Conservation (phyloP, 164 flowering plant species). For the Malania oleifera region DNA sequence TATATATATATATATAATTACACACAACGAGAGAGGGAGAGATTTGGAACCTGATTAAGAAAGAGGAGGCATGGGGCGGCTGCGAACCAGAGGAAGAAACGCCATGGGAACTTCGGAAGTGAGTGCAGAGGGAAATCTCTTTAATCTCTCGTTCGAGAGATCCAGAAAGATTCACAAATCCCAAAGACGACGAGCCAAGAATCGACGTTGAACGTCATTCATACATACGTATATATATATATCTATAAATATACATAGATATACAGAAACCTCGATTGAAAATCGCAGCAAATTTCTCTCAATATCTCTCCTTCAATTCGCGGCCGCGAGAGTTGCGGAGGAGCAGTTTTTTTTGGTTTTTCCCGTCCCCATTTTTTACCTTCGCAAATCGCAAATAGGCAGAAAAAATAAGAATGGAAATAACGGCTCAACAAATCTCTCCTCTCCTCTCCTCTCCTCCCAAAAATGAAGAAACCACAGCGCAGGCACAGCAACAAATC, state of each 20-base stretch:
- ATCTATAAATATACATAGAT: too few relatives aligned
- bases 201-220: neutral
- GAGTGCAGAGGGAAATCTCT: constrained; percentile 6
- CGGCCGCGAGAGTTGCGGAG: constrained; percentile 11
- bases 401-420: too few relatives aligned
- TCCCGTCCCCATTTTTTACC: too few relatives aligned
- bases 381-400: too few relatives aligned
- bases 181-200: constrained; percentile 7
- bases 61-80: constrained; percentile 6
- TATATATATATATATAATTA: too few relatives aligned
- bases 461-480: too few relatives aligned
- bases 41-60: neutral
- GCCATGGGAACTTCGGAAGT: constrained; percentile 20
- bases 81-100: constrained; percentile 14
- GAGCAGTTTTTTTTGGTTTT: neutral
- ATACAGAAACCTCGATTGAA: neutral
- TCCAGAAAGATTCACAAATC: neutral
- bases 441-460: too few relatives aligned
- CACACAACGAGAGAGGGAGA: neutral
- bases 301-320: constrained; percentile 2
- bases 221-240: neutral
- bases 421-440: too few relatives aligned
- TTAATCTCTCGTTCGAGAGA: neutral
- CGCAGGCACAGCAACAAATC: too few relatives aligned
- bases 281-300: constrained; percentile 10